These are phyloP conservation scores for Pyrenula aspistea DNA, from an alignment of 495 filamentous ascomycete species.

Conservation along the genomic window DNA sequence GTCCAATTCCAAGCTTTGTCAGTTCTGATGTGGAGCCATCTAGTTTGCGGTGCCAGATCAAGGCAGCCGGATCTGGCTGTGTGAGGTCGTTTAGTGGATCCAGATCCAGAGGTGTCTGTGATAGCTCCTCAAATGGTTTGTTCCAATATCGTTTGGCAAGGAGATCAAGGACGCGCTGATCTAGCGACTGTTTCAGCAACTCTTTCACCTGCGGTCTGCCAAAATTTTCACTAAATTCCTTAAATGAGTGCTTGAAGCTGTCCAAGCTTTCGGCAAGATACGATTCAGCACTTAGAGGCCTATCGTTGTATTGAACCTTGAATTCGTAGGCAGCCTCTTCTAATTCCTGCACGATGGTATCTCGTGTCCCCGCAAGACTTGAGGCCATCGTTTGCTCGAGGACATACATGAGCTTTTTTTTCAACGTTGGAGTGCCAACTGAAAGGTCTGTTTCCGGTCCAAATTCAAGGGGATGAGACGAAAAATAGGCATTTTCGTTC, in stretches of 20 bases:
- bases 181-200: constrained; percentile 81
- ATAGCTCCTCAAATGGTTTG: constrained; percentile 72
- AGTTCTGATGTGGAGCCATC: constrained; percentile 83
- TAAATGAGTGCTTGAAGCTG: constrained; percentile 95
- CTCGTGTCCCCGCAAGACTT: constrained; percentile 73
- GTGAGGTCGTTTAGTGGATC: constrained; percentile 67
- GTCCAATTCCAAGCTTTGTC: constrained; percentile 86
- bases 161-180: constrained; percentile 92
- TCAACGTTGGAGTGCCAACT: constrained; percentile 74
- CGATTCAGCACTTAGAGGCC: constrained; percentile 85
- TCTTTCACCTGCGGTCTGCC: constrained; percentile 80
- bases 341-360: constrained; percentile 87
- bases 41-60: constrained; percentile 89
- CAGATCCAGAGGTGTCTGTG: constrained; percentile 45
- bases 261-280: constrained; percentile 93
- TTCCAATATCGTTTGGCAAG: constrained; percentile 96
- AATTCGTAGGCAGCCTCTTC: constrained; percentile 98
- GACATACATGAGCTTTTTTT: constrained; percentile 94
- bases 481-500: constrained; percentile 86
- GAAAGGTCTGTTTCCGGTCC: constrained; percentile 55
- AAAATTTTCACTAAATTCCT: constrained; percentile 79
- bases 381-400: constrained; percentile 94
- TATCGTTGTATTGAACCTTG: constrained; percentile 99
- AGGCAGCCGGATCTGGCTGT: constrained; percentile 69
- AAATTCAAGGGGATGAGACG: constrained; percentile 68